Base-by-base conservation (phyloP, 2,329 filamentous ascomycete genomes). In the Aureobasidium melanogenum region DNA sequence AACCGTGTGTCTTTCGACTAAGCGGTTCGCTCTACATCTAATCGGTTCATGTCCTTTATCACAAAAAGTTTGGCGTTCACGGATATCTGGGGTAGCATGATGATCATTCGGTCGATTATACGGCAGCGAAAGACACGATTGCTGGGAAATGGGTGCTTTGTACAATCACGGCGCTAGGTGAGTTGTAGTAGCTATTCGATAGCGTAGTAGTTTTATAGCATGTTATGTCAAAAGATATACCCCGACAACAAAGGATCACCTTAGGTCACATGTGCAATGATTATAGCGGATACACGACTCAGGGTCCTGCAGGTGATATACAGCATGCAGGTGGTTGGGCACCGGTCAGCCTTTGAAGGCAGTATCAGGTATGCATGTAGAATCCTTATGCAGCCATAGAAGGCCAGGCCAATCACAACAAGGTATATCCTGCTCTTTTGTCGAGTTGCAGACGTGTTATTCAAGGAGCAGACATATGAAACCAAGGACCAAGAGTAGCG, bases 1-100 rank as follows among this genome's bases (percentile, higher is more conserved):
- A 88, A 85, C 80, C 43, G 44, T 6, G 26, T 50, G 15, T 41
- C 44, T 9, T 59, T 59, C 12, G 56, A 59, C 44, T 59, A 59
- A 50, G 32, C 32, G 56, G 3, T 28, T 39, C 28, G 32, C 44
- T 44, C 28, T 15, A 24, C 30, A 24, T 41, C 55, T 58, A 30
- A 38, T 58, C 28, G 54, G 39, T 34, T 46, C 41, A 46, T 34
- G 39, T 44, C 44, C 41, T 39, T 50, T 28, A 38, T 50, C 32
- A 46, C 41, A 59, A 59, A 58, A 59, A 59, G 56, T 59, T 50
- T 34, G 56, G 56, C 56, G 56, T 59, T 59, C 41, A 48, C 22
- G 56, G 56, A 59, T 59, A 22, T 22, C 43, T 48, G 56, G 56
- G 34, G 28, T 48, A 50, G 43, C 56, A 50, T 59, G 56, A 50